These are phyloP conservation scores for Trichoderma lentiforme DNA, from an alignment of 2,329 filamentous ascomycete genomes.

Conservation along the genomic window DNA sequence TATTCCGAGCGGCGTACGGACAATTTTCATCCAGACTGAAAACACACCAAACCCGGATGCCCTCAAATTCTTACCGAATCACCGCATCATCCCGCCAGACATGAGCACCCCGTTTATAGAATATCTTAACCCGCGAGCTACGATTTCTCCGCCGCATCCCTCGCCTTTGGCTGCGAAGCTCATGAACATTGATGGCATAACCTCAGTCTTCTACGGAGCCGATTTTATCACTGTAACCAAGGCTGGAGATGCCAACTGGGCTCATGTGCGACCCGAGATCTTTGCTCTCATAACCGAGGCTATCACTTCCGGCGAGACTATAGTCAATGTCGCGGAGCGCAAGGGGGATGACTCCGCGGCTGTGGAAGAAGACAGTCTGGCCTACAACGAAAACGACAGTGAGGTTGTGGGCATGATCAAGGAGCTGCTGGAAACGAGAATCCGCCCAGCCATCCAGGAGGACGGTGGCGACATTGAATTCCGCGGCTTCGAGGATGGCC, in stretches of 20 bases:
- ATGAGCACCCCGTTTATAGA: conserved; percentile 79
- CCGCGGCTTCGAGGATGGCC: conserved; percentile 77
- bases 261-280: conserved; percentile 90
- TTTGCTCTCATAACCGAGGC: conserved; percentile 94
- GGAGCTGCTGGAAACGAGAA: conserved; percentile 90
- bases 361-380: conserved; percentile 63
- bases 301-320: conserved; percentile 75
- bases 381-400: conserved; percentile 84
- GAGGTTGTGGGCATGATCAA: conserved; percentile 99
- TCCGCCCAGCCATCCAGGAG: conserved; percentile 93
- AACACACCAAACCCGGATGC: conserved; percentile 92
- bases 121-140: conserved; percentile 84
- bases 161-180: conserved; percentile 88
- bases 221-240: conserved; percentile 99
- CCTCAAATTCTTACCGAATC: conserved; percentile 93
- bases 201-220: conserved; percentile 85
- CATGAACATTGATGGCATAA: conserved; percentile 92
- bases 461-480: conserved; percentile 98
- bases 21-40: conserved; percentile 97
- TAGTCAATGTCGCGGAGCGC: conserved; percentile 70
- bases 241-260: conserved; percentile 82
- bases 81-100: conserved; percentile 72
- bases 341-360: conserved; percentile 46
- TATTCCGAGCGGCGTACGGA: conserved; percentile 50
- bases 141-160: conserved; percentile 81